These are phyloP conservation scores for Nicotiana otophora DNA, from an alignment of 257 asterid genomes.

Conservation along the genomic window DNA sequence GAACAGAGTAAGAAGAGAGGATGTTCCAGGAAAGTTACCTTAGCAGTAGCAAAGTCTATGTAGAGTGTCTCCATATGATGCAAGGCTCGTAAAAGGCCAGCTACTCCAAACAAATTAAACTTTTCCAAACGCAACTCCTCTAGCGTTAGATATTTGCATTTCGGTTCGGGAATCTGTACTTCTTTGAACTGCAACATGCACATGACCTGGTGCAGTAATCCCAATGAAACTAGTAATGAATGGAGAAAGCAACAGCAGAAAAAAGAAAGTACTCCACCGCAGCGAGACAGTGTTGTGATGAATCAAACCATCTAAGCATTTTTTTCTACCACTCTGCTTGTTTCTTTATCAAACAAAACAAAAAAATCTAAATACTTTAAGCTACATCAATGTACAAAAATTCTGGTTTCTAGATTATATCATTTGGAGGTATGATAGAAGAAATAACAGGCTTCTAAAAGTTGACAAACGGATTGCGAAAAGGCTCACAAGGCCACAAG, in stretches of 20 bases:
- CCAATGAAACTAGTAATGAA: neutral
- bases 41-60: neutral
- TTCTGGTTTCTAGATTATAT: too few species aligned
- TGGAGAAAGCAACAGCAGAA: neutral
- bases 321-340: too few species aligned
- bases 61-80: neutral
- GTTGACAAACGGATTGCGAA: too few species aligned
- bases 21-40: neutral
- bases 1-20: neutral
- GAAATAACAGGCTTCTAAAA: too few species aligned
- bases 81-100: neutral
- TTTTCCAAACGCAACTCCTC: neutral
- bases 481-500: too few species aligned
- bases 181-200: neutral
- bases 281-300: too few species aligned
- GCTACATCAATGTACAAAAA: too few species aligned
- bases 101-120: neutral
- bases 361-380: too few species aligned
- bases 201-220: neutral
- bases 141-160: neutral
- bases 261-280: too few species aligned
- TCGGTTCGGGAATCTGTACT: neutral
- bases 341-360: too few species aligned
- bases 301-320: too few species aligned
- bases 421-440: too few species aligned